Evolutionary conservation across 495 filamentous ascomycete species (phyloP), one percentile per base, ranked within the genome.

Genomic region (Xylaria acuta): DNA sequence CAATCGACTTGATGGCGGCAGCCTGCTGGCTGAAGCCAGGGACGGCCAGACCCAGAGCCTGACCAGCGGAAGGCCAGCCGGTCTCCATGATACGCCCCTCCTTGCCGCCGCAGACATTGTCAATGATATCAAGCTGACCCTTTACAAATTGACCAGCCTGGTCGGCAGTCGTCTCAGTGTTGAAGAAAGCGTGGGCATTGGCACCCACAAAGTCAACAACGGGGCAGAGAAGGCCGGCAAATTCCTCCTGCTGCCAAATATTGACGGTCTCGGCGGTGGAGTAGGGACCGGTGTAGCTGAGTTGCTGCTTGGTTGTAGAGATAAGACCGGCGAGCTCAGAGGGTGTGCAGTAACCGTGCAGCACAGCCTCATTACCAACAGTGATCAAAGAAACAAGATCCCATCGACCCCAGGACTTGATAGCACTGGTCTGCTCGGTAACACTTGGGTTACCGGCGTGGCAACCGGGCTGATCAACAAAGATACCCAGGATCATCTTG

Each of bases 121-220:
- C 86, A 60, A 96, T 88, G 74, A 90, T 79, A 16, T 85, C 80
- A 67, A 95, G 86, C 86, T 97, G 89, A 71, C 80, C 68, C 53
- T 82, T 78, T 71, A 93, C 90, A 81, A 97, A 97, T 47, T 80
- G 75, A 80, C 95, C 95, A 59, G 95, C 95, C 58, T 87, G 66
- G 3, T 75, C 74, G 62, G 94, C 87, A 67, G 78, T 73, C 54
- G 90, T 87, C 54, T 84, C 78, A 62, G 89, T 73, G 88, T 97
- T 94, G 91, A 97, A 98, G 91, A 92, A 98, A 80, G 94, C 90
- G 82, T 98, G 95, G 79, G 95, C 89, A 87, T 97, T 97, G 80
- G 86, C 86, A 81, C 92, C 92, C 43, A 92, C 84, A 69, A 95
- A 83, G 81, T 98, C 95, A 67, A 97, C 86, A 73, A 82, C 87